A percentile compares a stretch with the other conserved stretches of the same genome.
These are phyloP conservation scores for Fusarium protoensiforme DNA, from an alignment of 2,329 filamentous ascomycete genomes.

Conservation along the genomic window DNA sequence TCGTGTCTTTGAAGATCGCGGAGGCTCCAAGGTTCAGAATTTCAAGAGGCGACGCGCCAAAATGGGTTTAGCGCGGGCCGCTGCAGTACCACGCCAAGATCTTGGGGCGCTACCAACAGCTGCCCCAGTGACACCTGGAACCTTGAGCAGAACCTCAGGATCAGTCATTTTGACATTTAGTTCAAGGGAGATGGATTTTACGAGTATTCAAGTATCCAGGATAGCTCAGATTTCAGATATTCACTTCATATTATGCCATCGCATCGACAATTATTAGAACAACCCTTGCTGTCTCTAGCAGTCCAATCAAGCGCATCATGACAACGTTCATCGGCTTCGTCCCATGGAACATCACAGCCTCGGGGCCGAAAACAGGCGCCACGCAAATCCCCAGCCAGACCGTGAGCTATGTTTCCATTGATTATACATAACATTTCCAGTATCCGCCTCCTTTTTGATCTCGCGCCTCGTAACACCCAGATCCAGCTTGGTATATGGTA, in stretches of 20 bases:
- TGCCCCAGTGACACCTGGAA: not conserved
- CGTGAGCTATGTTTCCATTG: slow-evolving; percentile 38
- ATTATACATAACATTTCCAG: slow-evolving; percentile 46
- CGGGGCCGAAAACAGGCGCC: slow-evolving; percentile 19
- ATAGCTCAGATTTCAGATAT: not conserved
- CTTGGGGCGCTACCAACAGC: not conserved
- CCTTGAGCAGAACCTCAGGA: not conserved
- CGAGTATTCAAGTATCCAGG: not conserved
- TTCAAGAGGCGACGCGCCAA: slow-evolving; percentile 46
- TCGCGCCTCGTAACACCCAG: slow-evolving; percentile 46
- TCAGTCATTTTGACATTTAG: not conserved
- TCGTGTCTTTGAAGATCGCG: slow-evolving; percentile 28
- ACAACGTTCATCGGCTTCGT: slow-evolving; percentile 32
- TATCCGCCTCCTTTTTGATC: slow-evolving; percentile 44
- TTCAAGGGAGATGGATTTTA: not conserved
- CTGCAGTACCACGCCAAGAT: slow-evolving; percentile 9
- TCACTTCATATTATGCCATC: not conserved
- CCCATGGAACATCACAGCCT: slow-evolving; percentile 22
- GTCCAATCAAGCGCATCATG: slow-evolving; percentile 33
- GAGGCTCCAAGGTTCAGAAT: slow-evolving; percentile 43
- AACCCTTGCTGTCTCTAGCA: slow-evolving; percentile 20
- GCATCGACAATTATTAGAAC: slow-evolving; percentile 8
- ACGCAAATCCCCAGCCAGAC: slow-evolving; percentile 17
- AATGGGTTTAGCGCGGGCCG: slow-evolving; percentile 44
- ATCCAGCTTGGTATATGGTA: slow-evolving; percentile 33